phyloP scores from a whole-genome alignment of 148 eudicot genomes.

The Pouteria glomerata region DNA sequence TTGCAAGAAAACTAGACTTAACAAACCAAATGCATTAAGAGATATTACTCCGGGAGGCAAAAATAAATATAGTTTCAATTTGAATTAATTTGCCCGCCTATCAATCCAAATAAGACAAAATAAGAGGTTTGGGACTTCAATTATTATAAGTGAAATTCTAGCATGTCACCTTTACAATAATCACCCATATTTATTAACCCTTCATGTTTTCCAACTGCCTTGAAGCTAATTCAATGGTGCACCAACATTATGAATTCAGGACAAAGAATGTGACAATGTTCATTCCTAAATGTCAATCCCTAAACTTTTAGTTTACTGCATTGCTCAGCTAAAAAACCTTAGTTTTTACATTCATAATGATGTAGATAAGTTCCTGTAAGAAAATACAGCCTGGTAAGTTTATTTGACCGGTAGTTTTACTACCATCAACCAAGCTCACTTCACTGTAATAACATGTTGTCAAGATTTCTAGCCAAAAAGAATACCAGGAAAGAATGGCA shows the following conservation, averaged over 20 bases:
- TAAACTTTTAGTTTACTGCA: background rate
- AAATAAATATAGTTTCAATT: background rate
- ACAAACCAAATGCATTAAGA: background rate
- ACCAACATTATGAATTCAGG: background rate
- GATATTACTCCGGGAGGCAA: background rate
- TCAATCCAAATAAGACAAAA: background rate
- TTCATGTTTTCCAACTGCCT: background rate
- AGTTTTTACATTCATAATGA: background rate
- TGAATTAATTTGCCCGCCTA: background rate
- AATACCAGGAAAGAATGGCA: background rate
- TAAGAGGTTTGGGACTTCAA: conserved; percentile 5
- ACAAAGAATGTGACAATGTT: background rate
- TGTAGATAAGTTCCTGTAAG: too few species aligned
- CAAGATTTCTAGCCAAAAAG: conserved; percentile 1
- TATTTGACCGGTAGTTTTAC: background rate
- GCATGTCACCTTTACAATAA: background rate
- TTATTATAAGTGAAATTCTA: background rate
- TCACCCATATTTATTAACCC: background rate
- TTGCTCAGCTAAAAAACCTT: background rate
- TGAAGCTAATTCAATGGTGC: background rate
- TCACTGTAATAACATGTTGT: background rate
- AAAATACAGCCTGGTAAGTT: too few species aligned
- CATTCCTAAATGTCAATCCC: background rate
- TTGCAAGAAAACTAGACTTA: background rate
- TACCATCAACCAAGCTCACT: background rate